Conservation (phyloP, 306 rosid species). For the Oemleria cerasiformis region DNA sequence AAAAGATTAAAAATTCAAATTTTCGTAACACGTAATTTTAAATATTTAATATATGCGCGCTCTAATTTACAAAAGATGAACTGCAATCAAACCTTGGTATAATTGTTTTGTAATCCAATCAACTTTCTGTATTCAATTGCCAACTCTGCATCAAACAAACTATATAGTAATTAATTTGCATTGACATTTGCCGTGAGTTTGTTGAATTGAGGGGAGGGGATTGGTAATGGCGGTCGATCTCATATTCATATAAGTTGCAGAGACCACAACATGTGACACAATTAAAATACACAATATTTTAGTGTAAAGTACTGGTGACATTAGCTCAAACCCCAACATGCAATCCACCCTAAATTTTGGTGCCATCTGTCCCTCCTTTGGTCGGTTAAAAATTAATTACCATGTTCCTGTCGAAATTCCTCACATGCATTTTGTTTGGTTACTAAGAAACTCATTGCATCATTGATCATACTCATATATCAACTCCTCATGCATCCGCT, state of each 20-base stretch:
- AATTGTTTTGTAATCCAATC: no score
- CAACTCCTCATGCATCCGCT: not conserved
- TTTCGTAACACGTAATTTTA: no score
- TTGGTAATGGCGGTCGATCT: not conserved
- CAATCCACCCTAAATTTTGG: constrained; percentile 21
- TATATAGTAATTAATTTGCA: not conserved
- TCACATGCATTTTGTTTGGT: constrained; percentile 23
- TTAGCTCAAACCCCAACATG: constrained; percentile 14
- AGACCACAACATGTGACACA: constrained; percentile 8
- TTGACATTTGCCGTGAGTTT: not conserved
- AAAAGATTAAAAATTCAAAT: no score
- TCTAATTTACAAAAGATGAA: no score
- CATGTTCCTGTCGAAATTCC: not conserved
- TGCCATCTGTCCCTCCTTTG: constrained; percentile 18
- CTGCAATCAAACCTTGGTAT: no score
- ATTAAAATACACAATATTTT: not conserved
- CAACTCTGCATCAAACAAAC: not conserved
- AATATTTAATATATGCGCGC: no score
- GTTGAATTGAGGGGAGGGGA: not conserved
- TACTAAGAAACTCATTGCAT: not conserved
- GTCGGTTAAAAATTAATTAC: constrained; percentile 10
- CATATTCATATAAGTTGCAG: not conserved
- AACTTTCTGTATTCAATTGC: no score
- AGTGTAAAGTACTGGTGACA: not conserved
- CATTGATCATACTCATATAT: no score